These are phyloP conservation scores for Thalassiosira pacifica DNA, from an alignment of 352 stramenopile species.

Conservation along the genomic window DNA sequence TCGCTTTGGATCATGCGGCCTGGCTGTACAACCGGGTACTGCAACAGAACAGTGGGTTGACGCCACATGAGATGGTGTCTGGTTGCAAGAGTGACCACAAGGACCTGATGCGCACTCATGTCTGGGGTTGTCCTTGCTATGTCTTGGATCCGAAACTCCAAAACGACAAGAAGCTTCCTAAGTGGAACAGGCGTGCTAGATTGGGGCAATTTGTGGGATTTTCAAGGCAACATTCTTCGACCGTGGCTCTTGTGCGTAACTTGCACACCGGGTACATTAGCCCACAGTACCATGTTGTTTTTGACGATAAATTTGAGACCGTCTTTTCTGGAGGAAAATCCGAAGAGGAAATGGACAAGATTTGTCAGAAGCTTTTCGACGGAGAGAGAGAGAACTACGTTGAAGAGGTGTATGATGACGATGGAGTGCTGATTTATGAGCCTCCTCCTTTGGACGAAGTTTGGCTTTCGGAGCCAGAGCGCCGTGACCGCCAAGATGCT, in stretches of 20 bases:
- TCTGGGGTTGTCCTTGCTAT: conserved; percentile 70
- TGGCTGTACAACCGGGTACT: conserved; percentile 61
- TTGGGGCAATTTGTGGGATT: conserved; percentile 67
- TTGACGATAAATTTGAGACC: conserved; percentile 56
- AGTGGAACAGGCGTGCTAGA: conserved; percentile 48
- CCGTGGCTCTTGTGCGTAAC: conserved; percentile 43
- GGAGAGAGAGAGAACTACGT: conserved; percentile 25
- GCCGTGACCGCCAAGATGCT: neutral
- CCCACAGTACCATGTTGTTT: conserved; percentile 56
- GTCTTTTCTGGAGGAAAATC: conserved; percentile 7
- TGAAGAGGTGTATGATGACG: conserved; percentile 19
- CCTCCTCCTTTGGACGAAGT: conserved; percentile 32
- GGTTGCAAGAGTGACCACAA: neutral
- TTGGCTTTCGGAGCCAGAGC: conserved; percentile 23
- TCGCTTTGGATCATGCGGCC: conserved; percentile 53
- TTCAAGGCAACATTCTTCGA: conserved; percentile 48
- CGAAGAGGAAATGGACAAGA: conserved; percentile 5
- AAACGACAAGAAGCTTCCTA: conserved; percentile 69
- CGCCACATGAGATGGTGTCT: conserved; percentile 62
- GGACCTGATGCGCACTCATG: conserved; percentile 37
- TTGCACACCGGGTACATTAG: conserved; percentile 40
- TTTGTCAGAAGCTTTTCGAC: conserved; percentile 25
- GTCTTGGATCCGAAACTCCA: conserved; percentile 65
- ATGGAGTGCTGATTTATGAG: conserved; percentile 12
- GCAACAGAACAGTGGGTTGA: conserved; percentile 31